Conservation (phyloP, 805 yeast species). For the Starmerella geochares region DNA sequence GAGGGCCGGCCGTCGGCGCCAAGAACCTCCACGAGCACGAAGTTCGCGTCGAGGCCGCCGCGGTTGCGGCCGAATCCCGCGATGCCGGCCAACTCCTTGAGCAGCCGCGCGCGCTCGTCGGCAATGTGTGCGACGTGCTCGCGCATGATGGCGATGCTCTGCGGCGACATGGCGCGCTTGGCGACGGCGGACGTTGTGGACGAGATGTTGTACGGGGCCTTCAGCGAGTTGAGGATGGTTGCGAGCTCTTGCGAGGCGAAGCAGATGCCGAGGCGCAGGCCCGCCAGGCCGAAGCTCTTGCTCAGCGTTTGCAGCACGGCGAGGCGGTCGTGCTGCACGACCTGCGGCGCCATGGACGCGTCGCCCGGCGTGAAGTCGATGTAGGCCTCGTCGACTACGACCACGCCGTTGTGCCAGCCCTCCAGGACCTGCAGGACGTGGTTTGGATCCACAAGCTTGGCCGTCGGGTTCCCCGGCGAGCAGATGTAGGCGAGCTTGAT, state of each 20-base stretch:
- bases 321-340: slow-evolving; percentile 68
- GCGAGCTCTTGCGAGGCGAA: slow-evolving; percentile 55
- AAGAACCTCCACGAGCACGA: slow-evolving; percentile 62
- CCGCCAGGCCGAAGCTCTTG: slow-evolving; percentile 93
- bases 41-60: slow-evolving; percentile 84
- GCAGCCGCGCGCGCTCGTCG: slow-evolving; percentile 46
- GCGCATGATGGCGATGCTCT: slow-evolving; percentile 53
- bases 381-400: slow-evolving; percentile 84
- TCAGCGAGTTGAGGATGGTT: slow-evolving; percentile 68
- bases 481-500: slow-evolving; percentile 77
- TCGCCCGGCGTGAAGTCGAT: slow-evolving; percentile 62
- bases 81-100: slow-evolving; percentile 45
- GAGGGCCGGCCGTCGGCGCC: slow-evolving; percentile 54
- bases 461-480: slow-evolving; percentile 97
- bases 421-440: slow-evolving; percentile 42
- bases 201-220: slow-evolving; percentile 92
- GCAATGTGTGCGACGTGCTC: slow-evolving; percentile 41
- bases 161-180: slow-evolving; percentile 52
- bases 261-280: slow-evolving; percentile 79
- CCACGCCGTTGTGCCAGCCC: slow-evolving; percentile 64
- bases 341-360: slow-evolving; percentile 65
- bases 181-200: slow-evolving; percentile 70
- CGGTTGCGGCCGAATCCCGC: slow-evolving; percentile 60
- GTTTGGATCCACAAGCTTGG: slow-evolving; percentile 43
- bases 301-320: slow-evolving; percentile 87